Evolutionary conservation across 176 grass and related monocot species (phyloP), one percentile per base, ranked within the genome.

Genomic region (Stipa capillata): DNA sequence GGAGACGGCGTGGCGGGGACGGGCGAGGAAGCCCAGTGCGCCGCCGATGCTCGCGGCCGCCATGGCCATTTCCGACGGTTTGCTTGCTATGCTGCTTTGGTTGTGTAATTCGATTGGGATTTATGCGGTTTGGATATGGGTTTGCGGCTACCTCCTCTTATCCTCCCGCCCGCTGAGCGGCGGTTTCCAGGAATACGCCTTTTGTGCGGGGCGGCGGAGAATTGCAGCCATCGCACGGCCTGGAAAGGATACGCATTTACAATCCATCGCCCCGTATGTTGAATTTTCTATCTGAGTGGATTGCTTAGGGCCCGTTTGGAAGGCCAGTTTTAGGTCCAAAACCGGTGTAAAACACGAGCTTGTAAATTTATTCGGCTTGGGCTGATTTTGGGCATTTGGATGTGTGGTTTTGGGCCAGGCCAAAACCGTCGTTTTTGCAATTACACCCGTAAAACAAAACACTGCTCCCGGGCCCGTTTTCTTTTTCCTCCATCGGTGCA

Each of bases 21-120:
- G 80, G 3, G 80, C 54, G 16, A 88, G 60, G 6, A 25, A 57
- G 8, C 68, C 86, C 69, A 79, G 17, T 9, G 68, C 78, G 66
- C 57, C 58, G 45, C 56, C 83, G 11, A 88, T 47, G 86, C 86
- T 70, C 75, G 73, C 50, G 68, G 81, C 81, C 81, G 75, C 75
- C 86, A 79, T 84, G 68, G 86, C 86, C 86, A 88, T 88, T 54
- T 43, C n/a, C 29, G 55, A 5, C 62, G 59, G 57, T 37, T 37
- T 85, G 51, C 37, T 24, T 51, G 12, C 77, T 67, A 13, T 27
- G 25, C 27, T 74, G 71, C 33, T 37, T 18, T 49, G 17, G 56
- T 27, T 28, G 35, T n/a, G n/a, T n/a, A 54, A 12, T 55, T 59
- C 29, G 77, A 23, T 11, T 37, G 77, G 68, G 69, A 74, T 80